Evolutionary conservation across 1,284 basidiomycete species (phyloP), one percentile per base, ranked within the genome.

Genomic region (Microbotryum scabiosae): DNA sequence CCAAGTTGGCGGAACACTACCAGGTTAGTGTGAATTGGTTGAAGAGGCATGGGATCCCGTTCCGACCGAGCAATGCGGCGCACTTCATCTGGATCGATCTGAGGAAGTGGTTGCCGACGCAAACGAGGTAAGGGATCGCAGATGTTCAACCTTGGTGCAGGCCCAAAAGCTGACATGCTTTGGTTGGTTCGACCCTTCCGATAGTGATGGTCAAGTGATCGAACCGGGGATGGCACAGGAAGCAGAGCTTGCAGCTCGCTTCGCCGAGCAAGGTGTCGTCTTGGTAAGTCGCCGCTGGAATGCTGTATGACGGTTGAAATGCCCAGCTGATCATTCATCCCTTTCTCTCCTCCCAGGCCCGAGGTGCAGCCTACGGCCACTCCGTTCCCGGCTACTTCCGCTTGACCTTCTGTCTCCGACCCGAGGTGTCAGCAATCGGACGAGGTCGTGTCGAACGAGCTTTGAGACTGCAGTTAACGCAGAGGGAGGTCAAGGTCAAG

Each of bases 391-490:
- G 70, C 18, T 70, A 43, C 47, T 71, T 71, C 58, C 58, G 70
- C n/a, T 49, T 71, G 23, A 71, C 70, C 14, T 71, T 71, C 54
- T 63, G 69, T 23, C 59, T 70, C 41, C 52, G 61, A 25, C 46
- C 55, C 43, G 65, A 69, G 30, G 65, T 64, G 47, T 63, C 68
- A 18, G 43, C 63, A 32, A 59, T 67, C 25, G 69, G 65, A 10
- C 51, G 69, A 28, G 59, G 54, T 21, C 56, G 68, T 3, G 49
- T 69, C 30, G 64, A 61, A 36, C 23, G 23, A 4, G 56, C 51
- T 16, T 30, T 67, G 4, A 36, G 53, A 16, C 36, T 55, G 14
- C 9, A 36, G 2, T 21, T 32, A 25, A 52, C 51, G n/a, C 51
- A 32, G n/a, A 18, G 51, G n/a, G 51, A 52, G 26, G 10, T 41